Evolutionary conservation across 2,329 filamentous ascomycete species (phyloP), one percentile per base, ranked within the genome.

Genomic region (Alternaria dauci): DNA sequence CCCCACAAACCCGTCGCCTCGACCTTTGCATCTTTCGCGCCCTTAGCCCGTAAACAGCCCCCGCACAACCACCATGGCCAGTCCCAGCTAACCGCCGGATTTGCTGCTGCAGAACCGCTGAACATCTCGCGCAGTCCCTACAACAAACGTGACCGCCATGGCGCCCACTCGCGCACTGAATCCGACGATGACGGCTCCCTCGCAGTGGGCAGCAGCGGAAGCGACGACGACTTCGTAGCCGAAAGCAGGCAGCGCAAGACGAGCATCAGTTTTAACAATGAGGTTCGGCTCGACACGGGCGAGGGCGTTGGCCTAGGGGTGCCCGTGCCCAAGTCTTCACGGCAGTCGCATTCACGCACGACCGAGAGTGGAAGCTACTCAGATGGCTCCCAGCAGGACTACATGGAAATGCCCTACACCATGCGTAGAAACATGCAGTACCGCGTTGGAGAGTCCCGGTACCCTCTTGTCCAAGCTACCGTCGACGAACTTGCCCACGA

Each of bases 251-350:
- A 75, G 44, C 76, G 79, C 34, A 73, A 71, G 36, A 73, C 73
- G 26, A 80, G 79, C 34, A 80, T 81, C 58, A 80, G 73, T 68
- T 81, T 81, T 69, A 74, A 77, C 61, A 69, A 72, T 18, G 66
- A 79, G 59, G 79, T 81, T 34, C 78, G 71, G 4, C 75, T 81
- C 47, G 79, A 81, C 62, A 74, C 74, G 57, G 79, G 79, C 52
- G 71, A 77, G 52, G 71, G 71, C n/a, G 68, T 77, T 11, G 72
- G 72, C 16, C 70, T 81, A 41, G 74, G 79, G 32, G 71, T 76
- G 18, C 79, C 79, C 18, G 66, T 80, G 11, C 77, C 78, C 7
- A 79, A 76, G 63, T 58, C 67, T n/a, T 57, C 60, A 28, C 65
- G 67, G n/a, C 57, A 68, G 9, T 65, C 68, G 18, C 70, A 71